These are phyloP conservation scores for Cinnamomum micranthum DNA, from an alignment of 164 flowering plant genomes.

Conservation along the genomic window DNA sequence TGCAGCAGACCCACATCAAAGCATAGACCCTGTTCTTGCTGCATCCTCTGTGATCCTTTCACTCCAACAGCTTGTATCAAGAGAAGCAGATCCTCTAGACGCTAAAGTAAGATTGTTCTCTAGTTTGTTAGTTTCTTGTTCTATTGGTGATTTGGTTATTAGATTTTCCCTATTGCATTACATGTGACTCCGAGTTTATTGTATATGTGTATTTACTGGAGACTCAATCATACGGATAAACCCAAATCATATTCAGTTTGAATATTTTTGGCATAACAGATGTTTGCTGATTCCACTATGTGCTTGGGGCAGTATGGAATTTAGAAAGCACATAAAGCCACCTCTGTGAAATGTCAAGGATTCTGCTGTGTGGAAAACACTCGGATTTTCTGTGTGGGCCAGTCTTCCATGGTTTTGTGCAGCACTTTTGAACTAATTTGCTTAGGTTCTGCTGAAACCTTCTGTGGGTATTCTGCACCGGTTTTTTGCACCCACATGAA, in stretches of 20 bases:
- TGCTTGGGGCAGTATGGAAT: neutral
- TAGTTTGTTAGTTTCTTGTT: neutral
- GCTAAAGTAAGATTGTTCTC: conserved; percentile 30
- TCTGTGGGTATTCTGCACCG: too few species aligned
- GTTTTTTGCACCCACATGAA: too few species aligned
- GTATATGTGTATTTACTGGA: neutral
- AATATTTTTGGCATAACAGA: neutral
- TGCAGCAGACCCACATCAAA: conserved; percentile 43
- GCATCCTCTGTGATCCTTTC: conserved; percentile 48
- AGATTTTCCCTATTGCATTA: neutral
- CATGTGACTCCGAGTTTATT: neutral
- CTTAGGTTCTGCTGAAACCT: too few species aligned
- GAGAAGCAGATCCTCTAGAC: conserved; percentile 72
- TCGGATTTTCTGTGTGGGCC: too few species aligned
- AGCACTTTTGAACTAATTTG: too few species aligned
- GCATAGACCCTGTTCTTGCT: conserved; percentile 59
- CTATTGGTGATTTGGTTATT: neutral
- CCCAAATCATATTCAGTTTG: neutral
- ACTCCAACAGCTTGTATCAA: conserved; percentile 64
- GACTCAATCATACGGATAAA: neutral
- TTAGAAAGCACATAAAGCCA: neutral
- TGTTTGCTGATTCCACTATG: neutral
- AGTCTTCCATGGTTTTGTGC: too few species aligned
- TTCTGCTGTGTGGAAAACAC: too few species aligned
- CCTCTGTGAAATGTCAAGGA: too few species aligned